Conservation (phyloP, 2,329 filamentous ascomycete species). For the Sarocladiaceae sp. region DNA sequence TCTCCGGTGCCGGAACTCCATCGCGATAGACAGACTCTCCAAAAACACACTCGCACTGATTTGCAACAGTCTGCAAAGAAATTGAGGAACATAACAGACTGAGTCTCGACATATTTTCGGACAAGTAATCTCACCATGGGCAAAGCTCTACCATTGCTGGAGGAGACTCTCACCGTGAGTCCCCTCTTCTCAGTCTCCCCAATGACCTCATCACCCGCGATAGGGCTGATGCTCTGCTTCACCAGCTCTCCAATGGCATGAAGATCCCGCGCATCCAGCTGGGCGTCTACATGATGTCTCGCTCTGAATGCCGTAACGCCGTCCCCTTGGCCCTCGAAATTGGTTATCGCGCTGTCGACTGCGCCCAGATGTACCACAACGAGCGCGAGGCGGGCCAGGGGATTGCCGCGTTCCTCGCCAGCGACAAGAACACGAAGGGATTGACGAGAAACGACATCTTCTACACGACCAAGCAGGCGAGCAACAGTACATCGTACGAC, state of each 20-base stretch:
- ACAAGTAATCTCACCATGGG: conserved; percentile 5
- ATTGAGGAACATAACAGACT: not conserved
- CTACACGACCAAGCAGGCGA: conserved; percentile 73
- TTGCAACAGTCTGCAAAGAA: too few relatives aligned
- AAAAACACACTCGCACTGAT: too few relatives aligned
- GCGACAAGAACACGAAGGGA: conserved; percentile 36
- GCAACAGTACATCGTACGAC: conserved; percentile 59
- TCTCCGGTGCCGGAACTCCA: too few relatives aligned
- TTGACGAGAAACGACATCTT: conserved; percentile 62
- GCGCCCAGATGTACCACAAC: conserved; percentile 56
- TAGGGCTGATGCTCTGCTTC: conserved; percentile 16
- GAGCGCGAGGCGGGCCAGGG: conserved; percentile 64
- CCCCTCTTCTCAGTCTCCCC: not conserved
- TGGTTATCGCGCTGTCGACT: conserved; percentile 46
- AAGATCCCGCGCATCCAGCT: conserved; percentile 67
- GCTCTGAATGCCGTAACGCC: conserved; percentile 50
- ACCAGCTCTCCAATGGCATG: conserved; percentile 58
- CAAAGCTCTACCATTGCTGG: conserved; percentile 16
- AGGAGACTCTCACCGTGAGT: conserved; percentile 19
- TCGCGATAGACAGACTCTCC: too few relatives aligned
- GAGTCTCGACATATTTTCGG: not conserved
- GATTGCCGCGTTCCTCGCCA: conserved; percentile 50
- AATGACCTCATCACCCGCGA: not conserved
- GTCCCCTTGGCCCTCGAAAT: conserved; percentile 51
- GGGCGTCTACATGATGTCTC: conserved; percentile 66